Evolutionary conservation across 2,329 filamentous ascomycete species (phyloP).

Genomic region (Metarhizium brunneum): DNA sequence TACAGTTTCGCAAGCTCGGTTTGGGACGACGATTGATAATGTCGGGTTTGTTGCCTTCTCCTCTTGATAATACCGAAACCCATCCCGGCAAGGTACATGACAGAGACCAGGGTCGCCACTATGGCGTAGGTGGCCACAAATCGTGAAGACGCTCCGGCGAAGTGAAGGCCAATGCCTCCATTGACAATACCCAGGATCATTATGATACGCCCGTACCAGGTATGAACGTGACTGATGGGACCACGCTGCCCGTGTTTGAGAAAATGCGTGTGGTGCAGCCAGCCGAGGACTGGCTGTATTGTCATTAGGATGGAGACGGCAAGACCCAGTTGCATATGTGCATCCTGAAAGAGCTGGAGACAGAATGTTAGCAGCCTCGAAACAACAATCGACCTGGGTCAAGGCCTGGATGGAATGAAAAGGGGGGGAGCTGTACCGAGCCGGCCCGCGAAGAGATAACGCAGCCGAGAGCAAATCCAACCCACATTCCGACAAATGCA

Average conservation of each 20-base stretch:
- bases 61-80: not conserved
- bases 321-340: constrained; percentile 48
- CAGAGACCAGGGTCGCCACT: constrained; percentile 28
- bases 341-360: constrained; percentile 39
- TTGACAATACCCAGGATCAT: constrained; percentile 53
- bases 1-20: not conserved
- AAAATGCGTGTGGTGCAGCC: constrained; percentile 47
- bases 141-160: constrained; percentile 31
- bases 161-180: constrained; percentile 49
- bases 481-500: constrained; percentile 47
- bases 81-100: not conserved
- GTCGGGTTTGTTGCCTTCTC: not conserved
- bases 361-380: not conserved
- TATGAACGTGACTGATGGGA: constrained; percentile 44
- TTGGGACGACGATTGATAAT: not conserved
- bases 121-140: constrained; percentile 47
- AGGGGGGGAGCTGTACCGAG: constrained; percentile 27
- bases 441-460: constrained; percentile 31
- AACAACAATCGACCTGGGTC: not conserved
- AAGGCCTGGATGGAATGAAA: not conserved
- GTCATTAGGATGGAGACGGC: constrained; percentile 43
- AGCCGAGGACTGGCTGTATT: constrained; percentile 49
- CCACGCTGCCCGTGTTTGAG: constrained; percentile 36
- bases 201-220: constrained; percentile 51
- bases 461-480: constrained; percentile 49